Conservation (phyloP, 106 monocot genomes). For the Triglochin maritima region DNA sequence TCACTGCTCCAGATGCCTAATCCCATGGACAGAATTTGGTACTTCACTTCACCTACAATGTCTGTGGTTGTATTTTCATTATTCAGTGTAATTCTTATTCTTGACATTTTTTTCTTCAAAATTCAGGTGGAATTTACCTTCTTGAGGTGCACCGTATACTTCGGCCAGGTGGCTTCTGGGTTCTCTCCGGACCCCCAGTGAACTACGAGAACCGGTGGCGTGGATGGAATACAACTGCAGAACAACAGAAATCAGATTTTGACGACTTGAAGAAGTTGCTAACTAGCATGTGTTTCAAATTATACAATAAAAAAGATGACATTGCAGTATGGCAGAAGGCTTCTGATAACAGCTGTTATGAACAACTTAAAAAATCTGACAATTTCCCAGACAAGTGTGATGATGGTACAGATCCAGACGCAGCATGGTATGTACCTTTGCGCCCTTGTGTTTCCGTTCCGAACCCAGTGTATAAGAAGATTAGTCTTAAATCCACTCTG, state of each 20-base stretch:
- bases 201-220: constrained; percentile 27
- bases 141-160: constrained; percentile 25
- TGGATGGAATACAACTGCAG: constrained; percentile 25
- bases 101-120: too few relatives aligned
- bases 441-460: constrained; percentile 20
- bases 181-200: constrained; percentile 26
- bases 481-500: constrained; percentile 13
- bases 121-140: constrained; percentile 13
- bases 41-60: not conserved
- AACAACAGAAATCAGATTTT: constrained; percentile 20
- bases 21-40: constrained; percentile 35
- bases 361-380: constrained; percentile 4
- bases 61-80: too few relatives aligned
- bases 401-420: constrained; percentile 22
- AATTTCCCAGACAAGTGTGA: constrained; percentile 15
- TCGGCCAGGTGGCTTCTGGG: constrained; percentile 28
- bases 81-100: too few relatives aligned
- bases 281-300: constrained; percentile 29
- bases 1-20: constrained; percentile 30
- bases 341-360: constrained; percentile 19
- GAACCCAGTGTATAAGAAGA: constrained; percentile 5
- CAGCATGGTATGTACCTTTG: constrained; percentile 25
- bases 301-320: constrained; percentile 25
- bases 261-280: constrained; percentile 18
- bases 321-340: constrained; percentile 29